Conservation (phyloP, 1,284 basidiomycete species). For the Puccinia hordei region DNA sequence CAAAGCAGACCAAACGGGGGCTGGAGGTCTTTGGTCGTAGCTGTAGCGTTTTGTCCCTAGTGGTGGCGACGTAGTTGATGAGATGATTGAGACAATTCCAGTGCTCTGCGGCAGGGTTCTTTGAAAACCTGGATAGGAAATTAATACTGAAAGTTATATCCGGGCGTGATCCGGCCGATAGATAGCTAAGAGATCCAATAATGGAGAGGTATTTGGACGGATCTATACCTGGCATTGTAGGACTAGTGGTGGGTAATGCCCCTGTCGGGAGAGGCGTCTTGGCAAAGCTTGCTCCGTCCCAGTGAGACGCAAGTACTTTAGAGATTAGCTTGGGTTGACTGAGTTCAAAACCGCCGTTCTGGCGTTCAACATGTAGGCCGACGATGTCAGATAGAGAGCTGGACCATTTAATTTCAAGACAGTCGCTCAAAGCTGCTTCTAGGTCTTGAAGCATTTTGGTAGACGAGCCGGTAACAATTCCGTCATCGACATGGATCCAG, state of each 20-base stretch:
- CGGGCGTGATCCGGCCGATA: background rate
- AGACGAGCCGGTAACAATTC: background rate
- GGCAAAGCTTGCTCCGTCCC: background rate
- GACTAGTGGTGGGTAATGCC: background rate
- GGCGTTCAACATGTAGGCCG: background rate
- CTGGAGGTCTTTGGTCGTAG: background rate
- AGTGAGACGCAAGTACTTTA: background rate
- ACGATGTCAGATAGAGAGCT: background rate
- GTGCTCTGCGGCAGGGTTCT: background rate
- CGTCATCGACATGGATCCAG: slow-evolving; percentile 29
- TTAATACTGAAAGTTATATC: background rate
- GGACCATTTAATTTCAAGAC: slow-evolving; percentile 5
- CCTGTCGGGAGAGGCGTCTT: background rate
- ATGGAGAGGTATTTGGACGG: background rate
- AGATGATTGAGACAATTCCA: slow-evolving; percentile 18
- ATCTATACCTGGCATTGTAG: background rate
- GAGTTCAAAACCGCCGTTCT: background rate
- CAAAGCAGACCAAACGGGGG: background rate
- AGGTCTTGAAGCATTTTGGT: background rate
- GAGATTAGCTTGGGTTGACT: background rate
- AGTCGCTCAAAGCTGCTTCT: background rate
- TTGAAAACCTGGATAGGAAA: background rate
- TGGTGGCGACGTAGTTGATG: background rate
- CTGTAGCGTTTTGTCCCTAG: background rate
- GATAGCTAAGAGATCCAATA: background rate